A percentile compares a stretch with the other conserved stretches of the same genome.
These are phyloP conservation scores for Pseudogymnoascus sp. DNA, from an alignment of 2,329 filamentous ascomycete genomes.

Conservation along the genomic window DNA sequence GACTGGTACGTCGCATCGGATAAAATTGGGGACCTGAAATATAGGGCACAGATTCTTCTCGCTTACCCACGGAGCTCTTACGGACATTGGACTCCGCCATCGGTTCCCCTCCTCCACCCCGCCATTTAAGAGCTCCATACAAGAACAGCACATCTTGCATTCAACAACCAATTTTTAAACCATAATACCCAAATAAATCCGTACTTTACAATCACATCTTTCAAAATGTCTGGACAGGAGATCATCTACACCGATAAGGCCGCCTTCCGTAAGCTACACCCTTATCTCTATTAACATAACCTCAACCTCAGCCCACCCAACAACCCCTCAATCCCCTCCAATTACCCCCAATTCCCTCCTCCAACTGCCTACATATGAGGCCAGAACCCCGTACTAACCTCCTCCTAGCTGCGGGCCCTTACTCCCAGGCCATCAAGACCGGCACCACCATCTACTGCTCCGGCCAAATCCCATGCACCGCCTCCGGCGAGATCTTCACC, in stretches of 20 bases:
- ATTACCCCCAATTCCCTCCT: background rate
- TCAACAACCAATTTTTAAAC: background rate
- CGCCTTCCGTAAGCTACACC: slow-evolving; percentile 25
- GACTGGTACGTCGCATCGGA: background rate
- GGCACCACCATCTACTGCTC: slow-evolving; percentile 59
- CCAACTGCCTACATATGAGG: background rate
- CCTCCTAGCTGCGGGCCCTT: slow-evolving; percentile 28
- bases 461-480: slow-evolving; percentile 36
- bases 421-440: slow-evolving; percentile 52
- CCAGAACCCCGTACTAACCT: slow-evolving; percentile 7
- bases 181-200: slow-evolving; percentile 1
- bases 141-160: slow-evolving; percentile 1
- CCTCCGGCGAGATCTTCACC: slow-evolving; percentile 26
- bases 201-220: background rate
- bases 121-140: slow-evolving; percentile 2
- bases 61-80: background rate
- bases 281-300: background rate
- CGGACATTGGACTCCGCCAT: slow-evolving; percentile 7
- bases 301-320: slow-evolving; percentile 10
- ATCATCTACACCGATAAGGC: slow-evolving; percentile 28
- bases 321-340: background rate
- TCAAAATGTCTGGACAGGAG: slow-evolving; percentile 28
- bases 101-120: slow-evolving; percentile 4
- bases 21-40: background rate
- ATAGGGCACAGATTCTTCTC: background rate